Evolutionary conservation across 1,284 basidiomycete species (phyloP), one percentile per base, ranked within the genome.

Genomic region (Takashimella tepidaria): DNA sequence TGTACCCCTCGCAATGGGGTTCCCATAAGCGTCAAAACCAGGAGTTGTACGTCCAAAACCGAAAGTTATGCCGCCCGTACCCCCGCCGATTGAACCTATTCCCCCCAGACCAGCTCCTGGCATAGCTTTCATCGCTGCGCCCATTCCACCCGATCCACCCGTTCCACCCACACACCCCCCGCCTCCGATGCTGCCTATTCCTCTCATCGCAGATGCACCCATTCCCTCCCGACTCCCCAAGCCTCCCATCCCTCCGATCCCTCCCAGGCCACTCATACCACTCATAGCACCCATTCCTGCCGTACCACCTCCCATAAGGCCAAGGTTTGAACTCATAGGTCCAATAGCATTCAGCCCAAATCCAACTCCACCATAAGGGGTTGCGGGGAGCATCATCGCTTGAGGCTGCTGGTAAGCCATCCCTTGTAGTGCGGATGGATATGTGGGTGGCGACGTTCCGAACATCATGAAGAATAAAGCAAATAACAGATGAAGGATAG

Each of bases 291-390:
- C 49, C 41, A 51, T 51, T 25, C 11, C 47, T 10, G 37, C 49
- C 12, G 27, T 37, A 13, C 44, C 45, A 5, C 27, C 11, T 37
- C 47, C 47, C 10, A 16, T 24, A n/a, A n/a, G n/a, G 11, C 47
- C 47, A 23, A 23, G 22, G n/a, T 22, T 20, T 6, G 26, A 24
- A 26, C 47, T 47, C 41, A 27, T 49, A 19, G 47, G 20, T 23
- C 52, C 52, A 10, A 31, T 22, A 16, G 50, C 52, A 23, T 56
- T 49, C n/a, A 67, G 49, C 19, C 65, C 65, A 47, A 65, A 67
- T 13, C 65, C 65, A n/a, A 67, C 50, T n/a, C 63, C 65, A 16
- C 65, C 65, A 51, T 65, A 67, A 3, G 56, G 27, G 20, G 59
- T 59, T 20, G 58, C 37, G 20, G 53, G 58, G n/a, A 22, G 11